Evolutionary conservation across 192 early-diverging fungal species (phyloP), one percentile per base, ranked within the genome.

Genomic region (Backusella sp.): DNA sequence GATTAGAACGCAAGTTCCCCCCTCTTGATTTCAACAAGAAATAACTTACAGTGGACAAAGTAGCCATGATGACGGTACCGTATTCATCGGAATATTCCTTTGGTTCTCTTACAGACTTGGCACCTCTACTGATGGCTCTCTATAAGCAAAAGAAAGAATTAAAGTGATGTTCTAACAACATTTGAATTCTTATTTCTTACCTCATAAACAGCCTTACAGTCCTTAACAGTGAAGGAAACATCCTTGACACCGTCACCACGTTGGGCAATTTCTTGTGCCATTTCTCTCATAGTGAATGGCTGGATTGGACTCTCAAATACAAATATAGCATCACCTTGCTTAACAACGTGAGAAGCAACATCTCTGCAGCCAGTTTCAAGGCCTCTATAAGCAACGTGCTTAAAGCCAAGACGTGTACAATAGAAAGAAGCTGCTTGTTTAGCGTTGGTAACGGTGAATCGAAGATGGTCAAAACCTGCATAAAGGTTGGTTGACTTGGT

Each of bases 211-310:
- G 90, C 88, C 59, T 91, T 86, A 66, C 85, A 89, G 75, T 98
- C 88, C 79, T 95, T 92, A 17, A 98, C 96, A 15, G 91, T 89
- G 80, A 98, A 98, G 21, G 96, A 96, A 39, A 99, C 92, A 86
- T 99, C 94, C 84, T 95, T 95, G 77, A 97, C 95, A 73, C 92
- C 96, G 77, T 99, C 97, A 81, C 97, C 97, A 86, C 96, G 96
- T 34, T 79, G 78, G 39, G 91, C 92, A 71, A 94, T 82, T 62
- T 90, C 90, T 30, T 83, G 86, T 14, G 92, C 83, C 86, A 95
- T 90, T 37, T 84, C 80, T 66, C 85, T 86, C 62, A 78, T 72
- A 86, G 93, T 87, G 68, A 90, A 89, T 8, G 98, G 96, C 70
- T 93, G 92, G 70, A 99, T 82, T 35, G 98, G 90, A 15, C 94